These are phyloP conservation scores for Talaromyces sp. DNA, from an alignment of 2,329 filamentous ascomycete species.

Conservation along the genomic window DNA sequence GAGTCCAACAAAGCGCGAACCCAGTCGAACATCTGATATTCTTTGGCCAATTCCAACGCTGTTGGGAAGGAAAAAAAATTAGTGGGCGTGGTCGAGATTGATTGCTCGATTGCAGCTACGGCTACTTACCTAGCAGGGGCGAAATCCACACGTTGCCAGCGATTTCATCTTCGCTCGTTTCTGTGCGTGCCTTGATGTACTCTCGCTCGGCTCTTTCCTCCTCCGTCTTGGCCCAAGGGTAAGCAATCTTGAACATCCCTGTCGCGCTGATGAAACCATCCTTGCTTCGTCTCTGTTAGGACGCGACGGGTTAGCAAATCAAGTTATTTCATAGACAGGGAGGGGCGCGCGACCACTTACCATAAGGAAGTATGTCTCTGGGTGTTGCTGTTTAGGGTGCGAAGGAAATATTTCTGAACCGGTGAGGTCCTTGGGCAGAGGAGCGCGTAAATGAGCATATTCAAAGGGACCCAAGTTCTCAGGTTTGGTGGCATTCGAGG, in stretches of 20 bases:
- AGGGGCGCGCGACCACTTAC: slow-evolving; percentile 38
- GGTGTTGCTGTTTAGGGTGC: slow-evolving; percentile 53
- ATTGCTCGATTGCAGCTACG: neutral
- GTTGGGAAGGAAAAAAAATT: slow-evolving; percentile 26
- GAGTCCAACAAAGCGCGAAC: slow-evolving; percentile 87
- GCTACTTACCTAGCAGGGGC: slow-evolving; percentile 58
- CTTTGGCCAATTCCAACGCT: slow-evolving; percentile 76
- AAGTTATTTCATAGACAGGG: neutral
- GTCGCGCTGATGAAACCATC: slow-evolving; percentile 62
- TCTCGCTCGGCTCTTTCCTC: slow-evolving; percentile 57
- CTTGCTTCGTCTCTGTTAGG: slow-evolving; percentile 53
- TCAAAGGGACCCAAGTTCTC: slow-evolving; percentile 79
- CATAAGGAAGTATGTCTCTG: slow-evolving; percentile 95
- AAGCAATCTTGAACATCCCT: slow-evolving; percentile 65
- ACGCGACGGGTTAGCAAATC: neutral
- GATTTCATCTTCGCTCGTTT: slow-evolving; percentile 83
- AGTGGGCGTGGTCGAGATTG: neutral
- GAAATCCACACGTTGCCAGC: slow-evolving; percentile 97
- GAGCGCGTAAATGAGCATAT: slow-evolving; percentile 90
- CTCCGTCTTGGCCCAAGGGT: slow-evolving; percentile 56
- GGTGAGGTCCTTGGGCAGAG: slow-evolving; percentile 81
- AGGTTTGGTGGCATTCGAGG: slow-evolving; percentile 64
- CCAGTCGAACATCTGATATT: slow-evolving; percentile 83
- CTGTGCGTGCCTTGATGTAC: slow-evolving; percentile 75
- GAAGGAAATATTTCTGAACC: slow-evolving; percentile 87